A percentile compares a stretch with the other conserved stretches of the same genome.
phyloP scores from a whole-genome alignment of 2,329 filamentous ascomycete genomes.

The Stemphylium vesicarium region DNA sequence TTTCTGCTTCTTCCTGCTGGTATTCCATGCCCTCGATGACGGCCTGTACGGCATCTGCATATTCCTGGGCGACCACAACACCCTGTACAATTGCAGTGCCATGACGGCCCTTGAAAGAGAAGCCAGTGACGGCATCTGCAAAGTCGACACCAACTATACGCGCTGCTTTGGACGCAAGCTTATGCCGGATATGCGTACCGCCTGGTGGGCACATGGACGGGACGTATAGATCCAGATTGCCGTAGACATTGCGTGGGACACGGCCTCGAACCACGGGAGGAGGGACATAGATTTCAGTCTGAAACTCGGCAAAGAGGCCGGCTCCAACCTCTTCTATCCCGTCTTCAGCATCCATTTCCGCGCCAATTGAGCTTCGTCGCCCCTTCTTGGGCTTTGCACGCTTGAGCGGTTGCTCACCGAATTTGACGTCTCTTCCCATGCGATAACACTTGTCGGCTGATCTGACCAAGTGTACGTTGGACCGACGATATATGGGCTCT shows the following conservation, averaged over 20 bases:
- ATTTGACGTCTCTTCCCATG: conserved; percentile 77
- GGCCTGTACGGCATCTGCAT: conserved; percentile 72
- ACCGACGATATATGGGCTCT: conserved; percentile 81
- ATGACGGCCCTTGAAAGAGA: conserved; percentile 82
- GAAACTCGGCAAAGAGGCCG: conserved; percentile 64
- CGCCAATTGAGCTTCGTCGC: conserved; percentile 30
- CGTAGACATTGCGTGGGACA: conserved; percentile 68
- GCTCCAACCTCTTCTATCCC: conserved; percentile 54
- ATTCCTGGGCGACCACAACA: conserved; percentile 75
- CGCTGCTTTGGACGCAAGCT: conserved; percentile 72
- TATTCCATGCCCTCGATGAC: conserved; percentile 73
- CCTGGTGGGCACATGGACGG: conserved; percentile 68
- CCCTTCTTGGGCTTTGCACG: conserved; percentile 56
- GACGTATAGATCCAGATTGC: conserved; percentile 69
- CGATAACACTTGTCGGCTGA: conserved; percentile 92
- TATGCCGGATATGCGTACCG: conserved; percentile 62
- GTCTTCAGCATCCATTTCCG: conserved; percentile 43
- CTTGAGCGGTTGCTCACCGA: conserved; percentile 81
- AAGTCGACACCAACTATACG: conserved; percentile 80
- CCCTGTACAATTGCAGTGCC: conserved; percentile 85
- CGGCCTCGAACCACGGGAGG: conserved; percentile 76
- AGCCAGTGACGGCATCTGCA: conserved; percentile 87
- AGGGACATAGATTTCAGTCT: conserved; percentile 74
- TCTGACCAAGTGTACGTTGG: conserved; percentile 77
- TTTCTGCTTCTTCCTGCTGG: conserved; percentile 67